These are phyloP conservation scores for Knufia fluminis DNA, from an alignment of 2,329 filamentous ascomycete genomes.

Conservation along the genomic window DNA sequence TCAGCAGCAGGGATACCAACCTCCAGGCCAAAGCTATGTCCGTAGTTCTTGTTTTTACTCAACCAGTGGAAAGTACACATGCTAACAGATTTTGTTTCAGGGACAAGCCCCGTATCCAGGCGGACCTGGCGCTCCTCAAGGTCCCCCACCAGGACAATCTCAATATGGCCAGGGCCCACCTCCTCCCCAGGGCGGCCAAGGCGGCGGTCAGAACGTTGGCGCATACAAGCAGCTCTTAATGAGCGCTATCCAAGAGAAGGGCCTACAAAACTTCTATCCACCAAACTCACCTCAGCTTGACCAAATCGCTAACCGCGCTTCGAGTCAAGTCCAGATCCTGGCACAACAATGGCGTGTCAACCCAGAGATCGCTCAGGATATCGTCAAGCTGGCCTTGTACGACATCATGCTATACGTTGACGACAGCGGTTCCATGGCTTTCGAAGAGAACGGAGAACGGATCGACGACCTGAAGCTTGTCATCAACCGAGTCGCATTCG, in stretches of 20 bases:
- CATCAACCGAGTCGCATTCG: conserved; percentile 53
- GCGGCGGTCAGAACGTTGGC: conserved; percentile 41
- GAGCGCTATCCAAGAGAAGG: conserved; percentile 50
- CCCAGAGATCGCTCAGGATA: conserved; percentile 52
- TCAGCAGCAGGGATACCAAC: conserved; percentile 26
- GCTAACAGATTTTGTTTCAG: conserved; percentile 25
- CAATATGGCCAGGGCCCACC: conserved; percentile 23
- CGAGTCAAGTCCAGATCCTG: conserved; percentile 45
- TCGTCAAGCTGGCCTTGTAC: conserved; percentile 54
- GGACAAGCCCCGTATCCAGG: conserved; percentile 20
- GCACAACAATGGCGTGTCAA: conserved; percentile 49
- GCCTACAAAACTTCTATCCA: conserved; percentile 50
- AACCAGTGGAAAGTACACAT: conserved; percentile 28
- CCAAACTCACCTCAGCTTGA: conserved; percentile 43
- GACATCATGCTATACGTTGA: conserved; percentile 57
- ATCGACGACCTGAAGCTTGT: conserved; percentile 59
- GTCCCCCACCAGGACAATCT: conserved; percentile 12
- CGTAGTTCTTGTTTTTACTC: conserved; percentile 21
- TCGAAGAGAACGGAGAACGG: conserved; percentile 57
- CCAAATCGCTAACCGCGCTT: conserved; percentile 42
- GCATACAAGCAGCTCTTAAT: conserved; percentile 50
- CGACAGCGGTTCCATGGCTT: conserved; percentile 61
- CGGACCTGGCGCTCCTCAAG: conserved; percentile 22
- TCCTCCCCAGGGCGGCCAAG: conserved; percentile 29
- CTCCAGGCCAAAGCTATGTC: conserved; percentile 18